Conservation (phyloP, 441 rosid species). For the Erodium moschatum region DNA sequence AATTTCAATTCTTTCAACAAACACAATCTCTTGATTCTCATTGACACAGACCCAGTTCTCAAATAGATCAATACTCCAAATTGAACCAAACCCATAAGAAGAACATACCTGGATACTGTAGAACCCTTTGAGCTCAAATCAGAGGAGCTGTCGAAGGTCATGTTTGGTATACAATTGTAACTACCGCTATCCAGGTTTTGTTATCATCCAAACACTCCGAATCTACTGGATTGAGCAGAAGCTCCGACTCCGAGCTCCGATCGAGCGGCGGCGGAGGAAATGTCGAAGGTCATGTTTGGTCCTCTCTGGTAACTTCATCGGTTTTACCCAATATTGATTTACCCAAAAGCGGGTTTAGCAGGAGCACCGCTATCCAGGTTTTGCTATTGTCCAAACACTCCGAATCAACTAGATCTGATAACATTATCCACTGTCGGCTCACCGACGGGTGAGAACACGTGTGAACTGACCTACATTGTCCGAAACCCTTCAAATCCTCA, state of each 20-base stretch:
- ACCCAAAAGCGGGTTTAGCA: neutral
- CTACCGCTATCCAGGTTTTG: too few species aligned
- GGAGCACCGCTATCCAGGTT: slow-evolving; percentile 7
- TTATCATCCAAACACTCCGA: too few species aligned
- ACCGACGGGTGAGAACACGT: slow-evolving; percentile 4
- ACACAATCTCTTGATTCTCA: neutral
- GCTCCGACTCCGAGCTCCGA: neutral
- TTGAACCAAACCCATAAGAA: neutral
- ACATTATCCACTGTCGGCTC: slow-evolving; percentile 4
- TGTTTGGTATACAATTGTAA: too few species aligned
- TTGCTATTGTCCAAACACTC: slow-evolving; percentile 3
- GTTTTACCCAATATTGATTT: neutral
- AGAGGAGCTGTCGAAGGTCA: too few species aligned
- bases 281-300: too few species aligned
- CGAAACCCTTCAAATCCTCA: neutral
- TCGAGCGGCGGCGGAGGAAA: too few species aligned
- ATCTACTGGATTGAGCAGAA: too few species aligned
- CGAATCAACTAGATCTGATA: neutral
- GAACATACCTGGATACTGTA: neutral
- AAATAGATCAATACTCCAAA: neutral
- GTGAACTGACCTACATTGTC: neutral
- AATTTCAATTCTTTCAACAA: neutral
- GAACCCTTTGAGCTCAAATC: neutral
- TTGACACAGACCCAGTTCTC: neutral
- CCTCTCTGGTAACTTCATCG: neutral